phyloP scores from a whole-genome alignment of 1,284 basidiomycete genomes.

The Mrakiaceae sp. region DNA sequence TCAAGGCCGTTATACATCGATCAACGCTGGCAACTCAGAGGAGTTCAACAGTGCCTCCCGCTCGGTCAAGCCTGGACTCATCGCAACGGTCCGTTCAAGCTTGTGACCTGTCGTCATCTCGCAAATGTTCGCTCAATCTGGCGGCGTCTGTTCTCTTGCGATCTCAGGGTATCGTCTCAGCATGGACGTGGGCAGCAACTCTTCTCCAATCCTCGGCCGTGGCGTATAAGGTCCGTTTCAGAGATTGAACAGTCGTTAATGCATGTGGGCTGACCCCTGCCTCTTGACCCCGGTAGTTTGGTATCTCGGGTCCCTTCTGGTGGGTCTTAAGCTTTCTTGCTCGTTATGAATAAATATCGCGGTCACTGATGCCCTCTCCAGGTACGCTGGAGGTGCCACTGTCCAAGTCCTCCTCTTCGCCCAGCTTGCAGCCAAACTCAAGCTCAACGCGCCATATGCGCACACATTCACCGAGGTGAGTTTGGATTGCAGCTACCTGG shows the following conservation, averaged over 20 bases:
- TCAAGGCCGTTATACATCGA: slow-evolving; percentile 29
- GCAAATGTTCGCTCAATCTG: slow-evolving; percentile 28
- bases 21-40: slow-evolving; percentile 39
- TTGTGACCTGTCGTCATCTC: neutral
- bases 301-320: neutral
- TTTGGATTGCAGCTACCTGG: neutral
- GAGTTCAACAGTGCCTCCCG: slow-evolving; percentile 75
- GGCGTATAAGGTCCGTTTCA: slow-evolving; percentile 69
- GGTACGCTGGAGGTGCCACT: slow-evolving; percentile 45
- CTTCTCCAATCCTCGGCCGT: slow-evolving; percentile 42
- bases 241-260: slow-evolving; percentile 35
- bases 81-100: slow-evolving; percentile 54
- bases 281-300: neutral
- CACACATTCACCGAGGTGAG: slow-evolving; percentile 29
- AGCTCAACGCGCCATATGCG: slow-evolving; percentile 40
- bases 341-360: neutral
- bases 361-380: neutral
- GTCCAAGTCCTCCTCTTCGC: slow-evolving; percentile 42
- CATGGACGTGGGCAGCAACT: slow-evolving; percentile 47
- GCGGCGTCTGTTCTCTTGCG: neutral
- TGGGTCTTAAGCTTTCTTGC: neutral
- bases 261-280: slow-evolving; percentile 12
- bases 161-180: slow-evolving; percentile 21
- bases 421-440: slow-evolving; percentile 46
- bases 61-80: slow-evolving; percentile 75